Evolutionary conservation across 768 basidiomycete genomes (phyloP), one percentile per base, ranked within the genome.

Genomic region (Glaciozyma antarctica): DNA sequence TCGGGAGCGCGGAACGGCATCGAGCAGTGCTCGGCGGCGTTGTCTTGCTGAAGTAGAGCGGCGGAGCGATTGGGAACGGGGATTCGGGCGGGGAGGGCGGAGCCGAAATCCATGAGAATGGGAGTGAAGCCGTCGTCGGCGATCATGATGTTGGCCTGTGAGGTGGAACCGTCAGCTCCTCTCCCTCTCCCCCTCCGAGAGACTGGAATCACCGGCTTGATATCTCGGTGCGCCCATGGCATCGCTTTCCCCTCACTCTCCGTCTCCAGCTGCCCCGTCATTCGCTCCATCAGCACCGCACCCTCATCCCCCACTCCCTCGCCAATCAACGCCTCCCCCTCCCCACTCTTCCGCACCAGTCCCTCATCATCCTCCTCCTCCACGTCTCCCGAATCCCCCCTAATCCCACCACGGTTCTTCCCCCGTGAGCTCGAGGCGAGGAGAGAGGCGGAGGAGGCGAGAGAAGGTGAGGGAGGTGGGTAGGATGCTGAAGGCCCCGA

Each of bases 1-100:
- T 99, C 95, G 0, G 95, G 95, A 2, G 95, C 93, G 24, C 95
- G 86, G 73, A 94, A 99, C 0, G 95, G 89, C 95, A 99, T 98
- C 17, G 92, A 91, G 70, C 91, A 94, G 76, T 94, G 93, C 77
- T 99, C 95, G 22, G 90, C 91, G 4, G 95, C 95, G 68, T 94
- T 85, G 75, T 99, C 95, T 83, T 98, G 95, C 71, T 97, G 91
- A 22, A 88, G 73, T 54, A 99, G 77, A 0, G 95, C 95, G 75
- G 91, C 87, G 30, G 86, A 85, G 30, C 95, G 82, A 63, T 83
- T 90, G 65, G 87, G 83, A 64, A 98, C 82, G 30, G 79, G 80
- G 64, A 98, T 84, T 38, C 93, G 81, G 6, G 95, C 95, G 76
- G 88, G 88, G 73, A 86, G 81, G 2, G 87, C 83, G 68, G 91